phyloP scores from a whole-genome alignment of 495 filamentous ascomycete genomes.

The Wilcoxina mikolae region DNA sequence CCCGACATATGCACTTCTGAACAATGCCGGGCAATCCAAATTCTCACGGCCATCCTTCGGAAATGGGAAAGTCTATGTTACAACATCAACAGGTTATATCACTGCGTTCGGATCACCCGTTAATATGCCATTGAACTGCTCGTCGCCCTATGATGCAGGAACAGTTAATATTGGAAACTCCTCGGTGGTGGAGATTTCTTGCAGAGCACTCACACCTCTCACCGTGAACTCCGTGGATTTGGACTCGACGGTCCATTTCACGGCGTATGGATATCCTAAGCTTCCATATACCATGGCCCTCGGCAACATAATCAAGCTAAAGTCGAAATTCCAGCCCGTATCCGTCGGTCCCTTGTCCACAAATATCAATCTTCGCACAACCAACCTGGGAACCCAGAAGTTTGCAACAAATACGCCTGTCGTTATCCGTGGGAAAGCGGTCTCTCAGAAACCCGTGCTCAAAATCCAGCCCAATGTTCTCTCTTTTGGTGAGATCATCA shows the following conservation, averaged over 20 bases:
- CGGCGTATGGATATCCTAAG: conserved; percentile 24
- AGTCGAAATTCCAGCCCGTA: conserved; percentile 30
- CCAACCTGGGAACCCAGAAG: conserved; percentile 17
- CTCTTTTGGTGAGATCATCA: conserved; percentile 25
- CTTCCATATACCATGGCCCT: conserved; percentile 29
- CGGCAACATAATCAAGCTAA: conserved; percentile 32
- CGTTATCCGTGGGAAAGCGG: conserved; percentile 20
- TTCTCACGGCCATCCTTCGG: conserved; percentile 33
- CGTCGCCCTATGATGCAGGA: conserved; percentile 30
- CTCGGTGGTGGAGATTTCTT: conserved; percentile 20
- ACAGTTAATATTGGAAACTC: conserved; percentile 24
- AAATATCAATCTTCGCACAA: conserved; percentile 30
- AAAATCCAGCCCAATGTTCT: conserved; percentile 24
- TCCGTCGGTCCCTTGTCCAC: conserved; percentile 30
- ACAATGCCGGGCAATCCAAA: conserved; percentile 30
- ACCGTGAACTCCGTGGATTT: conserved; percentile 27
- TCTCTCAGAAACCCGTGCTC: conserved; percentile 19
- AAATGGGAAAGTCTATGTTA: conserved; percentile 30
- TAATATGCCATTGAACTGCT: conserved; percentile 32
- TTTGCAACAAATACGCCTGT: conserved; percentile 22
- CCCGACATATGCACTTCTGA: conserved; percentile 30
- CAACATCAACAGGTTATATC: conserved; percentile 26
- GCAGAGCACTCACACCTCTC: conserved; percentile 28
- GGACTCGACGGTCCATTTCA: conserved; percentile 29
- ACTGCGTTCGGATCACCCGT: conserved; percentile 32